Percentiles rank a stretch among this genome's conserved stretches.
phyloP scores from a whole-genome alignment of 208 protist species.

The Trypanosoma vivax region DNA sequence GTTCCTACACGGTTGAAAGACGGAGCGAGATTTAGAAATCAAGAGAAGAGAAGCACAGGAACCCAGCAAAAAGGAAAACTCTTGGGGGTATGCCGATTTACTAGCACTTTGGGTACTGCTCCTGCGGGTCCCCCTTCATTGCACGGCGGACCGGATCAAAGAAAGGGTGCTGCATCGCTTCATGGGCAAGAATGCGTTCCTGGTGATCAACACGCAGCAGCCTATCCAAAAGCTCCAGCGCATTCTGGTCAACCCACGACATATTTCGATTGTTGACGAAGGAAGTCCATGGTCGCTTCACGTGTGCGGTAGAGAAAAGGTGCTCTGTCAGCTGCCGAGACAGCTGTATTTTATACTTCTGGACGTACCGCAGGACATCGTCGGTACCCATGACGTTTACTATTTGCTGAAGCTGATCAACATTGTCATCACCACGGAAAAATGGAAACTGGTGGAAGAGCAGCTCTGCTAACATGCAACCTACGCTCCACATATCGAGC shows the following conservation, averaged over 20 bases:
- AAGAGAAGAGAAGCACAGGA: constrained; percentile 4
- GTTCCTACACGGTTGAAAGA: too few species aligned
- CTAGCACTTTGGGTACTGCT: constrained; percentile 59
- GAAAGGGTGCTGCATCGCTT: constrained; percentile 98
- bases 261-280: constrained; percentile 43
- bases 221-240: constrained; percentile 96
- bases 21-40: too few species aligned
- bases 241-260: constrained; percentile 88
- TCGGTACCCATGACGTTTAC: constrained; percentile 95
- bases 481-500: constrained; percentile 98
- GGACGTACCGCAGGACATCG: constrained; percentile 89
- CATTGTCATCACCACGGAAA: constrained; percentile 98
- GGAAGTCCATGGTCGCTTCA: constrained; percentile 33
- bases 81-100: too few species aligned
- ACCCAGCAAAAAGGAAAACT: too few species aligned
- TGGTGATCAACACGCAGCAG: constrained; percentile 96
- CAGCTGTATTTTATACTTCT: constrained; percentile 95
- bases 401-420: constrained; percentile 97
- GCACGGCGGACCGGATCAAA: constrained; percentile 89
- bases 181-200: constrained; percentile 93
- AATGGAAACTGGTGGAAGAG: constrained; percentile 98
- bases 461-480: constrained; percentile 98
- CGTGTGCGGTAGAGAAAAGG: constrained; percentile 6
- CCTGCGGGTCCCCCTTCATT: constrained; percentile 31
- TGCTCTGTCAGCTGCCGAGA: constrained; percentile 71